These are phyloP conservation scores for Fusarium algeriense DNA, from an alignment of 2,329 filamentous ascomycete species.

Conservation along the genomic window DNA sequence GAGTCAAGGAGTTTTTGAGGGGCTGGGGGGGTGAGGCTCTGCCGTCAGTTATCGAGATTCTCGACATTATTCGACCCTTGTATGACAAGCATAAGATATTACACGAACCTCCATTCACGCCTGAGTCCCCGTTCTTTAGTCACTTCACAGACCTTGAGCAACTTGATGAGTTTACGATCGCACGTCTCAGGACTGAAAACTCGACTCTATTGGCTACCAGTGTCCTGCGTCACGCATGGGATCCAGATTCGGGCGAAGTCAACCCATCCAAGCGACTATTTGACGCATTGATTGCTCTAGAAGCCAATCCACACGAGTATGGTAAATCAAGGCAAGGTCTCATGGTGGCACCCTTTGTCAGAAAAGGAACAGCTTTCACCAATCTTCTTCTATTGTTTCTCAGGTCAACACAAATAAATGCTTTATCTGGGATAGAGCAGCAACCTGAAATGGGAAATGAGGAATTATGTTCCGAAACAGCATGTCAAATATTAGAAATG, in stretches of 20 bases:
- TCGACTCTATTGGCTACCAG: background rate
- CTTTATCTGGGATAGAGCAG: too few relatives aligned
- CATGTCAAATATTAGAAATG: background rate
- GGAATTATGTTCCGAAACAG: too few relatives aligned
- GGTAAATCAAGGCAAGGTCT: too few relatives aligned
- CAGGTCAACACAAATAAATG: too few relatives aligned
- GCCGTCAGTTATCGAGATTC: background rate
- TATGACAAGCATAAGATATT: background rate
- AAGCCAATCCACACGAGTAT: background rate
- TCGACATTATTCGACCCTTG: background rate
- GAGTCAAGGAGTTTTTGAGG: too few relatives aligned
- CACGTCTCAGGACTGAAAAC: background rate
- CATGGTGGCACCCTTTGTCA: background rate
- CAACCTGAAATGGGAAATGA: too few relatives aligned
- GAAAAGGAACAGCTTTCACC: background rate
- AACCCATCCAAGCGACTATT: background rate
- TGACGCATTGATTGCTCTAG: background rate
- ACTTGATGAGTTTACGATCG: background rate
- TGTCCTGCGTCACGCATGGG: background rate
- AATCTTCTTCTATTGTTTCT: background rate
- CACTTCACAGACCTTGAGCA: background rate
- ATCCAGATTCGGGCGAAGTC: background rate
- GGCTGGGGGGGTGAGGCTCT: background rate
- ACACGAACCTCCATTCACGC: fast-evolving
- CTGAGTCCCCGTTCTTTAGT: background rate